Evolutionary conservation across 2,329 filamentous ascomycete species (phyloP).

Genomic region (Aspergillus thermomutatus): DNA sequence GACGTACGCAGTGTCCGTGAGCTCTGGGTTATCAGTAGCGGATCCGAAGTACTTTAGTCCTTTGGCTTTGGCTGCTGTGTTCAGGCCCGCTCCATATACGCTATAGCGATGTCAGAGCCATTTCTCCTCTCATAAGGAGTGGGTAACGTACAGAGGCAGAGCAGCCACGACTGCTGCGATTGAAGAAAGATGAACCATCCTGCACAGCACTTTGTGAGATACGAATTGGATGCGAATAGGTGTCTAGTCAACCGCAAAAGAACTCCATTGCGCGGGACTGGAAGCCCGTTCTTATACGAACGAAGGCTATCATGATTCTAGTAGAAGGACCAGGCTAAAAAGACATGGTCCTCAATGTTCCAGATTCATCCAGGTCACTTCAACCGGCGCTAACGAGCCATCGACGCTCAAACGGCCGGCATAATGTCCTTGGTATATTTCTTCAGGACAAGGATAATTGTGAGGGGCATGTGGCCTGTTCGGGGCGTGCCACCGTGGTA

Average conservation of each 20-base stretch:
- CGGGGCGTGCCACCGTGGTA: neutral
- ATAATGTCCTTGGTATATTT: neutral
- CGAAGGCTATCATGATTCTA: neutral
- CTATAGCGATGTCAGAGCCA: slow-evolving; percentile 8
- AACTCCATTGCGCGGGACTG: neutral
- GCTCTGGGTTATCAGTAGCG: slow-evolving; percentile 56
- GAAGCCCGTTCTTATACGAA: neutral
- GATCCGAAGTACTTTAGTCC: slow-evolving; percentile 57
- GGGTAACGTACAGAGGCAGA: slow-evolving; percentile 20
- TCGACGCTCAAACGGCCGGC: neutral
- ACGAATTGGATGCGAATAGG: neutral
- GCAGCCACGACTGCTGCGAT: slow-evolving; percentile 2
- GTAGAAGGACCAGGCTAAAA: neutral
- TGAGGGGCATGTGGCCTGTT: neutral
- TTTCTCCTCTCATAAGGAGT: neutral
- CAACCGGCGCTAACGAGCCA: neutral
- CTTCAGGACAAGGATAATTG: neutral
- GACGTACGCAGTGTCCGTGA: slow-evolving; percentile 54
- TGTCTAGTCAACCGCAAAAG: neutral
- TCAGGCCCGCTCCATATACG: slow-evolving; percentile 19
- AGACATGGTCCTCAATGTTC: neutral
- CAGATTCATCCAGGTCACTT: neutral
- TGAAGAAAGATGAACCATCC: slow-evolving; percentile 3
- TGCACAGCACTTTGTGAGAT: neutral
- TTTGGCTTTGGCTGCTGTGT: slow-evolving; percentile 48